A percentile compares a stretch with the other conserved stretches of the same genome.
These are phyloP conservation scores for Petunia secreta DNA, from an alignment of 257 asterid genomes.

Conservation along the genomic window DNA sequence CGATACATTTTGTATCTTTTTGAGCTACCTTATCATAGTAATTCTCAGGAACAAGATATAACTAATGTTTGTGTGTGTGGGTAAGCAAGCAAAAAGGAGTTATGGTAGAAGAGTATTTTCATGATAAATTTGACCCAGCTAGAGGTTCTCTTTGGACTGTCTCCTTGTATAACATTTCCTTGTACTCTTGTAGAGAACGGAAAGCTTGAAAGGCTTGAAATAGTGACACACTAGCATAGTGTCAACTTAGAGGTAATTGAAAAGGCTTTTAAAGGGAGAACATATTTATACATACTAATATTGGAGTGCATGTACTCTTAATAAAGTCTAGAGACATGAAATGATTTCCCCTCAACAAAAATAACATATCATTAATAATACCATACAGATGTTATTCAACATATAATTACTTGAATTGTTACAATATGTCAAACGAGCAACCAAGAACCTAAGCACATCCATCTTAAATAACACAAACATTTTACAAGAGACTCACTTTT, in stretches of 20 bases:
- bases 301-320: no score
- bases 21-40: background rate
- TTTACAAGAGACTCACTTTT: background rate
- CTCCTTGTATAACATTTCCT: no score
- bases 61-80: background rate
- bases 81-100: background rate
- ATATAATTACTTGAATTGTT: background rate
- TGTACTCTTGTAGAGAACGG: no score
- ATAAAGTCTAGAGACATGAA: no score
- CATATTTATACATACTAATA: no score
- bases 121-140: conserved; percentile 1
- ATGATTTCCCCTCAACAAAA: no score
- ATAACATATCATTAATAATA: background rate
- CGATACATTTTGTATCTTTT: background rate
- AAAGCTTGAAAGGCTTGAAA: no score
- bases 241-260: no score
- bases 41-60: background rate
- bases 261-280: no score
- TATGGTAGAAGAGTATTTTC: conserved; percentile 39
- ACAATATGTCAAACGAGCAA: background rate
- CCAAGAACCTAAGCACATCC: background rate
- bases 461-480: background rate
- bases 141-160: no score
- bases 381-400: background rate
- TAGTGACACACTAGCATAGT: no score